Evolutionary conservation across 495 filamentous ascomycete genomes (phyloP).

Genomic region (Aspergillus egyptiacus): DNA sequence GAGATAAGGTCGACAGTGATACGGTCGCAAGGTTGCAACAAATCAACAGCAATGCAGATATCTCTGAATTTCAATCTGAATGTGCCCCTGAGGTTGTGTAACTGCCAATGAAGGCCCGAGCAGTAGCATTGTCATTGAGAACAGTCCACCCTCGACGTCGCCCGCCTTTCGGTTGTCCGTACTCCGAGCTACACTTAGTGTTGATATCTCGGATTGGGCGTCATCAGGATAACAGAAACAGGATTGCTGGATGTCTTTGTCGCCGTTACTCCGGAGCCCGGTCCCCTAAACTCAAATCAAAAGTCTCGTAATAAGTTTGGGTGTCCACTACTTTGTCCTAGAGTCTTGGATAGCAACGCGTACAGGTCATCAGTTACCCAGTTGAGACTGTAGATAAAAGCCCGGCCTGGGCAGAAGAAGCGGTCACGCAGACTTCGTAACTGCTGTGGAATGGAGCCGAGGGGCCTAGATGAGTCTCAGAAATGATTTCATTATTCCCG

Average conservation of each 20-base stretch:
- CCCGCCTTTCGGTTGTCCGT: not conserved
- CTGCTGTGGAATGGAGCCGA: conserved; percentile 1
- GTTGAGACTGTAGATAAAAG: conserved; percentile 5
- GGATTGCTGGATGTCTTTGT: not conserved
- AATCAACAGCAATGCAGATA: too few species aligned
- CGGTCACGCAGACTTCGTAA: conserved; percentile 5
- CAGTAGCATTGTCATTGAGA: too few species aligned
- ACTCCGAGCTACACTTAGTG: not conserved
- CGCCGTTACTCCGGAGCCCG: not conserved
- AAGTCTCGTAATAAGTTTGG: not conserved
- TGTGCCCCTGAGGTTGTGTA: not conserved
- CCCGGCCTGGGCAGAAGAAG: conserved; percentile 12
- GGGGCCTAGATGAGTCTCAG: not conserved
- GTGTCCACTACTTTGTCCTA: not conserved
- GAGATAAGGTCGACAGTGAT: not conserved
- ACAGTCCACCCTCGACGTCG: not conserved
- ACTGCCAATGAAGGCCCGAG: not conserved
- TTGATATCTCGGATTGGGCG: not conserved
- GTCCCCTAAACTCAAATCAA: not conserved
- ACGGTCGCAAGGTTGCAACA: not conserved
- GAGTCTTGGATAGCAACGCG: not conserved
- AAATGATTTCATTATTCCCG: not conserved
- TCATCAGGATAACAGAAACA: not conserved
- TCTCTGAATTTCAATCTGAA: not conserved
- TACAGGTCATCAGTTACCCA: conserved; percentile 1